A percentile compares a stretch with the other conserved stretches of the same genome.
phyloP scores from a whole-genome alignment of 2,329 filamentous ascomycete genomes.

The Hypoxylon sp. region DNA sequence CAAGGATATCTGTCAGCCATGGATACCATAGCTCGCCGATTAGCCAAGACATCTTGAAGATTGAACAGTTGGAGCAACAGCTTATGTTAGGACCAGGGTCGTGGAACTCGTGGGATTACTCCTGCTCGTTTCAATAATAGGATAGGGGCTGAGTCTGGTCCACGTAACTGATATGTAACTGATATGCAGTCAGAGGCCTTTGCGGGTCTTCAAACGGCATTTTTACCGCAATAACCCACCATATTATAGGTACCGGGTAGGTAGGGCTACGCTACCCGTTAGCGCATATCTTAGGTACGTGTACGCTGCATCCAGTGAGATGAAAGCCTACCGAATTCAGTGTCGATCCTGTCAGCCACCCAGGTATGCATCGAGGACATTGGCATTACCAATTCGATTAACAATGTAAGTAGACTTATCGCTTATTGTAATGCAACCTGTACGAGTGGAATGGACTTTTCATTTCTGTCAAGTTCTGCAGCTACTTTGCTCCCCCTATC shows the following conservation, averaged over 20 bases:
- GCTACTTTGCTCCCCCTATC: neutral
- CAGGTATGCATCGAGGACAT: no score
- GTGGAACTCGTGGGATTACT: slow-evolving; percentile 1
- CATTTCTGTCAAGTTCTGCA: slow-evolving; percentile 1
- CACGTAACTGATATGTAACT: neutral
- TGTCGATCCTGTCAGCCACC: no score
- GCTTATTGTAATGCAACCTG: neutral
- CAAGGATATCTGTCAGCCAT: neutral
- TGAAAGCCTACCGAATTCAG: no score
- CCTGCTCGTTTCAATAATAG: neutral
- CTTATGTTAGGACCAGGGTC: neutral
- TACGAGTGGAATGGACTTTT: slow-evolving; percentile 12
- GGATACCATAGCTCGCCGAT: slow-evolving; percentile 21
- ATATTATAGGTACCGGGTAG: neutral
- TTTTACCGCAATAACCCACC: neutral
- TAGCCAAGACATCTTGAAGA: slow-evolving; percentile 20
- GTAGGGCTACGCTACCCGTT: neutral
- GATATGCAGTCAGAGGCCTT: no score
- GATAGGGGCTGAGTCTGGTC: slow-evolving; percentile 6
- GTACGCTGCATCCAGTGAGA: neutral
- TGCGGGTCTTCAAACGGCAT: neutral
- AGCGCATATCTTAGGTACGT: neutral
- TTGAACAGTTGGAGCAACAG: neutral
- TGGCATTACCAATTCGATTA: neutral
- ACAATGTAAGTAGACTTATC: neutral